Evolutionary conservation across 306 rosid genomes (phyloP), one percentile per base, ranked within the genome.

Genomic region (Mucuna pruriens): DNA sequence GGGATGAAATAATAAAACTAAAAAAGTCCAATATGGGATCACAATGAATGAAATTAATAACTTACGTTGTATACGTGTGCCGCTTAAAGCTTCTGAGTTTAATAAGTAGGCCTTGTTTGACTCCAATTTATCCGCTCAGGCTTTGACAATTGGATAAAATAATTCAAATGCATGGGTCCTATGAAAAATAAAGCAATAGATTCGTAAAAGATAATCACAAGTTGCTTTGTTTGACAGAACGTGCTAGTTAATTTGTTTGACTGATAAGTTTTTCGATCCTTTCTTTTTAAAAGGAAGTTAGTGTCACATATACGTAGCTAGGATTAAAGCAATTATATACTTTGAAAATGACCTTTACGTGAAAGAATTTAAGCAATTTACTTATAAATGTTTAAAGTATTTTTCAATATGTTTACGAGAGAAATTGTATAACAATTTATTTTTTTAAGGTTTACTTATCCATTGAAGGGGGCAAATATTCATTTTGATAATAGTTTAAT

Each of bases 111-210:
- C n/a, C 33, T 54, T 4, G 34, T 16, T 17, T 19, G 71, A 29
- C 25, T 44, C 12, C 40, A 38, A 29, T 15, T 15, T 44, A 76
- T 25, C 74, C 81, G 31, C 42, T 65, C 38, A 7, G n/a, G 52
- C 36, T 34, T 65, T 48, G 54, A 64, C 65, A 25, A 57, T 51
- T 3, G 73, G 40, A 54, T n/a, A 29, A 31, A 42, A 70, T 6
- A 42, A 70, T 6, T 58, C 72, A 70, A 76, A 45, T 12, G 79
- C 70, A 75, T 39, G 63, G 51, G 40, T 38, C 52, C 63, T 20
- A 17, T 46, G 52, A 15, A 46, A 46, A 49, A 5, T n/a, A 49
- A n/a, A 73, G 51, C 3, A 54, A 29, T 60, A 71, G 9, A 57
- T 17, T 42, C 7, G 3, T 6, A 3, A 5, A 60, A 12, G 39